Percentiles rank a stretch among this genome's conserved stretches.
Conservation (phyloP, 768 basidiomycete species). For the Fomitopsis pulvina region DNA sequence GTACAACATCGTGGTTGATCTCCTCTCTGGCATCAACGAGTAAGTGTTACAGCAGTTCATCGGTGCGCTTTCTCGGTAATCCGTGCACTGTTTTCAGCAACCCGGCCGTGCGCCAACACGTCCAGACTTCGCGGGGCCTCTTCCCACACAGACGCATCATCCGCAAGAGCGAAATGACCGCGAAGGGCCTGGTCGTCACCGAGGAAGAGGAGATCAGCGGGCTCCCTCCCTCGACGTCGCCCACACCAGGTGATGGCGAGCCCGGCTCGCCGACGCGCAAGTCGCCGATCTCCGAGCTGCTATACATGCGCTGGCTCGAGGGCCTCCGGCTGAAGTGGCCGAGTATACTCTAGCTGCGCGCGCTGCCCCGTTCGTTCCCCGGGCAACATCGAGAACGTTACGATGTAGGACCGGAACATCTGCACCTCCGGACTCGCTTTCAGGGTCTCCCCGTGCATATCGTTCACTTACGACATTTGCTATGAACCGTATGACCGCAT, state of each 20-base stretch:
- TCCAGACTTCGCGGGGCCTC: slow-evolving; percentile 73
- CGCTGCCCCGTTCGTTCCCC: no score
- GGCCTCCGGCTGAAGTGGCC: slow-evolving; percentile 91
- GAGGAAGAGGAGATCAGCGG: slow-evolving; percentile 70
- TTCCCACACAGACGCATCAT: slow-evolving; percentile 77
- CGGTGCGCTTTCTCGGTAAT: background rate
- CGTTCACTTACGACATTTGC: background rate
- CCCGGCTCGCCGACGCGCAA: slow-evolving; percentile 42
- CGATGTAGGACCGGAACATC: background rate
- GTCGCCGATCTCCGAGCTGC: slow-evolving; percentile 89
- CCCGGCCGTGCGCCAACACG: slow-evolving; percentile 68
- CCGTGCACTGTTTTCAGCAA: slow-evolving; percentile 45
- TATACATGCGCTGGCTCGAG: slow-evolving; percentile 97
- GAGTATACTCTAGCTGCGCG: slow-evolving; percentile 39
- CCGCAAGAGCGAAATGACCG: slow-evolving; percentile 81
- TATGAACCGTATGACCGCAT: background rate
- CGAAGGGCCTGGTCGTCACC: slow-evolving; percentile 76
- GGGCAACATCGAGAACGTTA: background rate
- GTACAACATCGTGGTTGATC: slow-evolving; percentile 83
- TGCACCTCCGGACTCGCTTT: background rate
- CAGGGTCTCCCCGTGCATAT: background rate
- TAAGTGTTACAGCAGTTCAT: slow-evolving; percentile 34
- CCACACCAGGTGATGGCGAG: slow-evolving; percentile 26
- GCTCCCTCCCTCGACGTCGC: slow-evolving; percentile 32
- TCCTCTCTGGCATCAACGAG: slow-evolving; percentile 89